Conservation (phyloP, 495 filamentous ascomycete species). For the Annulohypoxylon stygium region DNA sequence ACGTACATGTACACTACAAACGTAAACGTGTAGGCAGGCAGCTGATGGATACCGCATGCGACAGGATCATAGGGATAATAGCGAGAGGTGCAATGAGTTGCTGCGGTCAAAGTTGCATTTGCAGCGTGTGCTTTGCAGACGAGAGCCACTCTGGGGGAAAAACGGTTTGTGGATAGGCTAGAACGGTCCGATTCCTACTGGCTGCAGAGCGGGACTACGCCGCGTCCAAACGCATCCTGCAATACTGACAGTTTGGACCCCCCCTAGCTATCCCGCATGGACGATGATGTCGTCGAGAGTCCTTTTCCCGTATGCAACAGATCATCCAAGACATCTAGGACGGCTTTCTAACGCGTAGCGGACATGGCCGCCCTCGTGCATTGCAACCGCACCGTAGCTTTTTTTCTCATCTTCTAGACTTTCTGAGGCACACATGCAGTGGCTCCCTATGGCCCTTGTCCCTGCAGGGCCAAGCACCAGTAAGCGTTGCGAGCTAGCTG, state of each 20-base stretch:
- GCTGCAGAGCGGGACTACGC: conserved; percentile 37
- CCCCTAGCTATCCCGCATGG: conserved; percentile 33
- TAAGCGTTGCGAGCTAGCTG: conserved; percentile 25
- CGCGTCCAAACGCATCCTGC: conserved; percentile 41
- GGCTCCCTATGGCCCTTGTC: conserved; percentile 38
- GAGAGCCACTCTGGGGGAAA: conserved; percentile 44
- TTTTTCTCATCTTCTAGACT: conserved; percentile 41
- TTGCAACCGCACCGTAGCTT: conserved; percentile 30
- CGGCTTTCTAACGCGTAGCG: conserved; percentile 22
- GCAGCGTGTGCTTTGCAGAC: conserved; percentile 47
- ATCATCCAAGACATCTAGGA: conserved; percentile 14
- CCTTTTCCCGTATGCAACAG: conserved; percentile 22
- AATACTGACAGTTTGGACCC: conserved; percentile 41
- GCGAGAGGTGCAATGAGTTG: conserved; percentile 26
- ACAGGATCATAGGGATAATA: conserved; percentile 35
- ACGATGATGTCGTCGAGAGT: conserved; percentile 39
- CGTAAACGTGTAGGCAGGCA: conserved; percentile 21
- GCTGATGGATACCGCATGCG: conserved; percentile 45
- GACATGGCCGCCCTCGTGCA: conserved; percentile 13
- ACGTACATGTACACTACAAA: conserved; percentile 26
- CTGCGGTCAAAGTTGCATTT: conserved; percentile 43
- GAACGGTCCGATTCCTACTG: conserved; percentile 49
- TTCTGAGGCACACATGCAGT: conserved; percentile 30
- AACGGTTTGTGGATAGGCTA: conserved; percentile 46
- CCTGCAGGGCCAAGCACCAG: conserved; percentile 38